phyloP scores from a whole-genome alignment of 1,139 yeast genomes.

The Sugiyamaella novakii region DNA sequence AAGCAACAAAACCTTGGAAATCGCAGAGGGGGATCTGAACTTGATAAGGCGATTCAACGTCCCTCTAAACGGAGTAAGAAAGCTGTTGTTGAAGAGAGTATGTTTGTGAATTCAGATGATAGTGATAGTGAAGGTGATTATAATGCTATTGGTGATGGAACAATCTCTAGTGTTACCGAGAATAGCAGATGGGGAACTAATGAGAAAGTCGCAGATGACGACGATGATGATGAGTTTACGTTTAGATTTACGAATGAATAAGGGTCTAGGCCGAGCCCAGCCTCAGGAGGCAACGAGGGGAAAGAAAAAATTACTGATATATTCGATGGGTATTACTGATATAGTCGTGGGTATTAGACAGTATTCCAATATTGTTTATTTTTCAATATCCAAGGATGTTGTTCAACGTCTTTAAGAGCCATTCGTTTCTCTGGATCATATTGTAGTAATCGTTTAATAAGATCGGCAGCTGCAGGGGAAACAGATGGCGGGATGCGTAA shows the following conservation, averaged over 20 bases:
- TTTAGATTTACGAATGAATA: constrained; percentile 22
- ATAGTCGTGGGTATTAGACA: constrained; percentile 18
- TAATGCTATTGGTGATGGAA: background rate
- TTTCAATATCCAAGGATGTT: constrained; percentile 81
- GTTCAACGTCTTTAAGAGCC: constrained; percentile 58
- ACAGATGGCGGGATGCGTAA: constrained; percentile 70
- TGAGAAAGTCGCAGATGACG: constrained; percentile 22
- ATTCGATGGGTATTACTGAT: background rate
- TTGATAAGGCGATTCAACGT: background rate
- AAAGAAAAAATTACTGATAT: background rate
- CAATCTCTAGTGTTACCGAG: background rate
- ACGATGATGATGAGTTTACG: constrained; percentile 25
- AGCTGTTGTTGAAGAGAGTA: constrained; percentile 7
- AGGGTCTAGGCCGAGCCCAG: background rate
- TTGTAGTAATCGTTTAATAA: constrained; percentile 61
- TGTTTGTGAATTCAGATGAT: constrained; percentile 21
- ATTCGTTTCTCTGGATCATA: constrained; percentile 71
- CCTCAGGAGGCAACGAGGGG: background rate
- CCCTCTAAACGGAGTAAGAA: constrained; percentile 15
- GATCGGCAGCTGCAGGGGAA: constrained; percentile 73
- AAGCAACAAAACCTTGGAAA: background rate
- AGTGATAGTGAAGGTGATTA: constrained; percentile 10
- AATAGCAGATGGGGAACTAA: background rate
- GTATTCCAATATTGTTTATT: constrained; percentile 56
- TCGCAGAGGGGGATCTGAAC: background rate